These are phyloP conservation scores for Apiospora pterosperma DNA, from an alignment of 2,329 filamentous ascomycete species.

Conservation along the genomic window DNA sequence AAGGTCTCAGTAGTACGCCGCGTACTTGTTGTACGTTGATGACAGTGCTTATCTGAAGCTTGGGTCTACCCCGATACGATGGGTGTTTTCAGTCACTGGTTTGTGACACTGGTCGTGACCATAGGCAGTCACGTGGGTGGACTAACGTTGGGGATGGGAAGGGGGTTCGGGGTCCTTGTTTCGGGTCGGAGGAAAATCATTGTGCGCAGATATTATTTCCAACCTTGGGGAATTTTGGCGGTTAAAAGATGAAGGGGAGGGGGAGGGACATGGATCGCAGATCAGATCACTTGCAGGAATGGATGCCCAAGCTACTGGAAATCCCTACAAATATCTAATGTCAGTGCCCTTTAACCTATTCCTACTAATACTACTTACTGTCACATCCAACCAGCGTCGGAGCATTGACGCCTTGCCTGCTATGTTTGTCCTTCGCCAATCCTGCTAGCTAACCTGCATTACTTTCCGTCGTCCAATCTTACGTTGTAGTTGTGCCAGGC, in stretches of 20 bases:
- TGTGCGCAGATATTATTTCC: not conserved
- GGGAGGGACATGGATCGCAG: not conserved
- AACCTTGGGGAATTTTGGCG: not conserved
- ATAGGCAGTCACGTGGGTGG: not conserved
- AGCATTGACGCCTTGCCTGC: not conserved
- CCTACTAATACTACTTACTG: not conserved
- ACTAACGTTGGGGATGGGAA: not conserved
- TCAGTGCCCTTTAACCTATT: not conserved
- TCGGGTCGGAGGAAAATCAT: not conserved
- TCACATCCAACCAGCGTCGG: not conserved
- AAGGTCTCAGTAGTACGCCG: not conserved
- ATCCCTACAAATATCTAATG: not conserved
- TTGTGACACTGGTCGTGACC: no score
- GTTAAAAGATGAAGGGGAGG: not conserved
- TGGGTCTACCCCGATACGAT: no score
- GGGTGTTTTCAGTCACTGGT: no score
- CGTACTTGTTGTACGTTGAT: not conserved
- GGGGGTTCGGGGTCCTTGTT: not conserved
- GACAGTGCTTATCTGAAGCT: no score
- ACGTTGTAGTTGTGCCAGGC: no score
- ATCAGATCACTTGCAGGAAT: conserved; percentile 1
- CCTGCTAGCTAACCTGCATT: not conserved
- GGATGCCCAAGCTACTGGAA: not conserved
- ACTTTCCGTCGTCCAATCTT: not conserved
- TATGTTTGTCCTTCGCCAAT: not conserved